Conservation (phyloP, 805 yeast species). For the Kodamaea sagamina region DNA sequence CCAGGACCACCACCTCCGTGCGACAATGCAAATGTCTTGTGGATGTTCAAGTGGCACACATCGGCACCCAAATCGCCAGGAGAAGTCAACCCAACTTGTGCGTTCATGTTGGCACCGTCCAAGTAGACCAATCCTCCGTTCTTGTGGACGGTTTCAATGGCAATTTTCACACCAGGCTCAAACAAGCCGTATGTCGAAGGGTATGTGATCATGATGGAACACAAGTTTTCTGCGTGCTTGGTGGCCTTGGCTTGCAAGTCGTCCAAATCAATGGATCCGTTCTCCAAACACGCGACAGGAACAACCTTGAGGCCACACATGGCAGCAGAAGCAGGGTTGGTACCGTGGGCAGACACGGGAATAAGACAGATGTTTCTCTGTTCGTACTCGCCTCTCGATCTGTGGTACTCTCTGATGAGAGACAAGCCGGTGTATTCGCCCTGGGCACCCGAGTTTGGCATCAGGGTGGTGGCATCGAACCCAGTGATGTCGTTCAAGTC, state of each 20-base stretch:
- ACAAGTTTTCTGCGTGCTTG: slow-evolving; percentile 67
- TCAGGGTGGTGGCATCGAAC: slow-evolving; percentile 83
- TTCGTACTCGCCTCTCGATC: slow-evolving; percentile 62
- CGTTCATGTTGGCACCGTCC: slow-evolving; percentile 99
- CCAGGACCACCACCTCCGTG: slow-evolving; percentile 99
- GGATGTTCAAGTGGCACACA: slow-evolving; percentile 95
- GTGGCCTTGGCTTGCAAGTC: slow-evolving; percentile 76
- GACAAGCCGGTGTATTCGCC: slow-evolving; percentile 96
- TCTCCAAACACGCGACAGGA: slow-evolving; percentile 79
- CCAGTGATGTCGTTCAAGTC: slow-evolving; percentile 94
- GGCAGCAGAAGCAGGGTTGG: slow-evolving; percentile 98
- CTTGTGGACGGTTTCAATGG: slow-evolving; percentile 80
- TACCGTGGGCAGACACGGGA: slow-evolving; percentile 97
- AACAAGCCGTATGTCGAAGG: slow-evolving; percentile 97
- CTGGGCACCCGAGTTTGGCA: slow-evolving; percentile 98
- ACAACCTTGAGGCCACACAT: slow-evolving; percentile 96
- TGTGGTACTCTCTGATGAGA: slow-evolving; percentile 76
- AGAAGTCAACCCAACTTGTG: slow-evolving; percentile 95
- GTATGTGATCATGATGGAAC: slow-evolving; percentile 94
- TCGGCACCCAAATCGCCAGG: slow-evolving; percentile 99
- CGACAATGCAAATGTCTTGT: slow-evolving; percentile 95
- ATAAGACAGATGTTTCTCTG: slow-evolving; percentile 85
- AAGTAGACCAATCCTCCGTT: slow-evolving; percentile 95
- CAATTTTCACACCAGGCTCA: slow-evolving; percentile 85
- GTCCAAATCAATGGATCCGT: slow-evolving; percentile 82